Evolutionary conservation across 306 rosid genomes (phyloP).

Genomic region (Comarum palustre): DNA sequence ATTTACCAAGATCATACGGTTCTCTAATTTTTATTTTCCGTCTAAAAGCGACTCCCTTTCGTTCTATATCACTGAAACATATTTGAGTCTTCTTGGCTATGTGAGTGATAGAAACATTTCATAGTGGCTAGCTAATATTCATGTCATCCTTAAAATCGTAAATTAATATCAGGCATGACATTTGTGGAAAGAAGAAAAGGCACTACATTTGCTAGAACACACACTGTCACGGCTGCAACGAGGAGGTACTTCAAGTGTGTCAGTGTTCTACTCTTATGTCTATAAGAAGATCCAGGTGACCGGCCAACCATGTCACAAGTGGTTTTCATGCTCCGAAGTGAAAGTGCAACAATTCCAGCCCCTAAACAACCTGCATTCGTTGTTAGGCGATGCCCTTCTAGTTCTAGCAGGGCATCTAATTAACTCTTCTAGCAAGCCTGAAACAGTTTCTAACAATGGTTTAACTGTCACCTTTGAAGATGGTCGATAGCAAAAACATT

Average conservation of each 20-base stretch:
- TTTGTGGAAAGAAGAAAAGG: constrained; percentile 56
- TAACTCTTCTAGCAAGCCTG: constrained; percentile 52
- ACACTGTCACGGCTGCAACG: constrained; percentile 42
- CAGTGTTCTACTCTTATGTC: constrained; percentile 56
- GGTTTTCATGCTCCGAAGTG: constrained; percentile 62
- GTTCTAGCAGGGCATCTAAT: constrained; percentile 63
- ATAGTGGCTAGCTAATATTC: not conserved
- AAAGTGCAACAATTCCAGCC: constrained; percentile 50
- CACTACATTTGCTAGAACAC: constrained; percentile 48
- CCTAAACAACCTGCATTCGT: constrained; percentile 71
- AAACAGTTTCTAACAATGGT: constrained; percentile 62
- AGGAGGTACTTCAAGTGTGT: constrained; percentile 52
- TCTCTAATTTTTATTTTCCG: no score
- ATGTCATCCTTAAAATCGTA: not conserved
- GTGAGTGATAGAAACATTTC: constrained; percentile 29
- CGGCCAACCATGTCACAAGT: constrained; percentile 62
- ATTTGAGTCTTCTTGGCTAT: constrained; percentile 64
- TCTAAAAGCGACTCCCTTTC: no score
- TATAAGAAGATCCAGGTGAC: constrained; percentile 67
- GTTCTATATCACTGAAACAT: no score
- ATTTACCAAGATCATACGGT: no score
- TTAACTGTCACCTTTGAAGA: constrained; percentile 61
- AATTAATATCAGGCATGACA: constrained; percentile 56
- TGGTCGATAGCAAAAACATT: constrained; percentile 43
- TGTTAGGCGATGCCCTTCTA: constrained; percentile 60